Percentiles rank a stretch among this genome's conserved stretches.
These are phyloP conservation scores for Spinellus fusiger DNA, from an alignment of 192 early-diverging fungal genomes.

Conservation along the genomic window DNA sequence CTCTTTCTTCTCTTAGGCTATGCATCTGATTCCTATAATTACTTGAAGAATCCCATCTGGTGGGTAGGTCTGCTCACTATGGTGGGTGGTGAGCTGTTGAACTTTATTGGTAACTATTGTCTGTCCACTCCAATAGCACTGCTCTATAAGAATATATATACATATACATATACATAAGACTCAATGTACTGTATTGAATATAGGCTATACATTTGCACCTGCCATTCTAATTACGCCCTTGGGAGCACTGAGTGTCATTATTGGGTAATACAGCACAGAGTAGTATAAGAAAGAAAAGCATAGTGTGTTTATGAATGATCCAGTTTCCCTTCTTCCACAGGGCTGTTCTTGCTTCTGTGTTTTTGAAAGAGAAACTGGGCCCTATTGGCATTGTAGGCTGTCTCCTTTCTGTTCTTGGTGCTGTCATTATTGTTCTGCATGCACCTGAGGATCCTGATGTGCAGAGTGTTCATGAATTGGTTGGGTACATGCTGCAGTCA, in stretches of 20 bases:
- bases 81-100: constrained; percentile 42
- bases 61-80: constrained; percentile 83
- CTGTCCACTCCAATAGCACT: too few species aligned
- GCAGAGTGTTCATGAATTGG: constrained; percentile 76
- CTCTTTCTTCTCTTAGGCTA: constrained; percentile 23
- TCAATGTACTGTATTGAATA: constrained; percentile 28
- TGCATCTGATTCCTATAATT: constrained; percentile 59
- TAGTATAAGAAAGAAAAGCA: neutral
- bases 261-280: neutral
- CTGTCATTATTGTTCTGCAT: constrained; percentile 82
- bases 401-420: constrained; percentile 82
- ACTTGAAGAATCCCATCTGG: constrained; percentile 84
- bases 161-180: neutral
- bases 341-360: constrained; percentile 79
- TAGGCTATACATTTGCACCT: constrained; percentile 91
- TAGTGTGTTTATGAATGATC: constrained; percentile 47
- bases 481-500: constrained; percentile 69
- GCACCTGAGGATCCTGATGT: constrained; percentile 79
- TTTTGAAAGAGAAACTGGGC: constrained; percentile 83
- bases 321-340: constrained; percentile 42
- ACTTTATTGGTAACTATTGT: constrained; percentile 3
- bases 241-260: constrained; percentile 85
- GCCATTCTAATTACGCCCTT: constrained; percentile 91
- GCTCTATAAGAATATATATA: too few species aligned
- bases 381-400: constrained; percentile 83